A percentile compares a stretch with the other conserved stretches of the same genome.
These are phyloP conservation scores for Populus euphratica DNA, from an alignment of 345 rosid species.

Conservation along the genomic window DNA sequence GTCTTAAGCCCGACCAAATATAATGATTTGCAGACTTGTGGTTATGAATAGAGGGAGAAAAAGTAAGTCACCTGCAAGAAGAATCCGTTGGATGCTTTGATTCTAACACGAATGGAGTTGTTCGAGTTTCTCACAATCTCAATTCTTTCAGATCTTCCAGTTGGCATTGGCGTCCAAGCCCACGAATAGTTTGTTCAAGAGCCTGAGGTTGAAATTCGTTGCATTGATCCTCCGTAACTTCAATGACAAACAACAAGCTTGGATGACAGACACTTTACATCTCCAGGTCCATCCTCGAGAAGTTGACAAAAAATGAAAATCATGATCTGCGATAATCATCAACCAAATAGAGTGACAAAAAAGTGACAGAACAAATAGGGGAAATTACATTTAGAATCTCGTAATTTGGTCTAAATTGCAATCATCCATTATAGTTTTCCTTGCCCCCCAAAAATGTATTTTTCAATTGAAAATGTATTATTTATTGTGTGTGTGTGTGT, in stretches of 20 bases:
- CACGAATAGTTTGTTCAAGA: conserved; percentile 42
- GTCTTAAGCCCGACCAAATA: not conserved
- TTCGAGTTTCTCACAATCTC: conserved; percentile 39
- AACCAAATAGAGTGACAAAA: not conserved
- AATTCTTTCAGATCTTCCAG: conserved; percentile 34
- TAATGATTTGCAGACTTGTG: not conserved
- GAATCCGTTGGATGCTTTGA: conserved; percentile 50
- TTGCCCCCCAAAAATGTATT: no score
- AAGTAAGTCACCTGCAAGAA: conserved; percentile 40
- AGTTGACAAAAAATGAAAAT: not conserved
- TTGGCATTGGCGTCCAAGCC: conserved; percentile 34
- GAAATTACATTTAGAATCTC: no score
- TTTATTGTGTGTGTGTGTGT: no score
- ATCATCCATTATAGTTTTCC: no score
- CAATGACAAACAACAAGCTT: not conserved
- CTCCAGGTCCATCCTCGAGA: conserved; percentile 47
- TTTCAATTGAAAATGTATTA: no score
- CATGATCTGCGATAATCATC: not conserved
- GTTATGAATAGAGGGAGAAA: not conserved
- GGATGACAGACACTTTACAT: not conserved
- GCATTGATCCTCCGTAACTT: conserved; percentile 60
- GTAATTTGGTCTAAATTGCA: no score
- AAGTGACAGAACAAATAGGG: not conserved
- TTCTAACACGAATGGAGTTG: conserved; percentile 38
- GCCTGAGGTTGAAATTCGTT: conserved; percentile 44